Conservation (phyloP, 768 basidiomycete genomes). For the Tylopilus vinaceipallidus region DNA sequence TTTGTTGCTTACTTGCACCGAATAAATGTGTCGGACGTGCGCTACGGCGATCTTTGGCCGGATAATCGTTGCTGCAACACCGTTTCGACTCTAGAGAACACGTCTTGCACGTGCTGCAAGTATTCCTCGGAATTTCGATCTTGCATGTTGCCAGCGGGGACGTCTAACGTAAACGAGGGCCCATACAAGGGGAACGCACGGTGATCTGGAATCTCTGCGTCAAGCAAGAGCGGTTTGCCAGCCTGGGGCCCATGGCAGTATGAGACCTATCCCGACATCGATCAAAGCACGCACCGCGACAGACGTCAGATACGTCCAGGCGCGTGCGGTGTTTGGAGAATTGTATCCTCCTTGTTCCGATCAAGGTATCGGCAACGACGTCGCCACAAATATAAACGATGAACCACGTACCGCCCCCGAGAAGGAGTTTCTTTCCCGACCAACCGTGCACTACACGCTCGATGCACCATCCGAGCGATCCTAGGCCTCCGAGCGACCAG, state of each 20-base stretch:
- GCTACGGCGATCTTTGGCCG: neutral
- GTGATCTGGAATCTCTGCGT: constrained; percentile 76
- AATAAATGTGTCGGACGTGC: neutral
- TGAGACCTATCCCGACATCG: neutral
- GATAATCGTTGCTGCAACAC: constrained; percentile 20
- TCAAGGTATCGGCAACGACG: constrained; percentile 8
- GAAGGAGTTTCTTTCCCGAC: constrained; percentile 61
- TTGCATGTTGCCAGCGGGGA: constrained; percentile 67
- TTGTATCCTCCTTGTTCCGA: constrained; percentile 73
- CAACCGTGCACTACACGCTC: constrained; percentile 49
- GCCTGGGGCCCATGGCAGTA: constrained; percentile 38
- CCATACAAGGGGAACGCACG: constrained; percentile 66
- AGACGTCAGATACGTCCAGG: constrained; percentile 83
- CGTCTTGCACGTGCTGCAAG: constrained; percentile 41
- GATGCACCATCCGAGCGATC: constrained; percentile 72
- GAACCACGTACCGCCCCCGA: constrained; percentile 65
- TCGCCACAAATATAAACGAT: constrained; percentile 5
- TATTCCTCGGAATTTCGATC: constrained; percentile 71
- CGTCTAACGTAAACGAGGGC: constrained; percentile 80
- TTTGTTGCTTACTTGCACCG: no score
- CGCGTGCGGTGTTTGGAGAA: constrained; percentile 78
- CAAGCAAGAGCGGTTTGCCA: constrained; percentile 50
- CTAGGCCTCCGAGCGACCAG: constrained; percentile 56
- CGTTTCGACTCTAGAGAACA: constrained; percentile 37
- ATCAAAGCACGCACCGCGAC: constrained; percentile 51